Conservation (phyloP, 2,329 filamentous ascomycete species). For the Chaetomium strumarium region DNA sequence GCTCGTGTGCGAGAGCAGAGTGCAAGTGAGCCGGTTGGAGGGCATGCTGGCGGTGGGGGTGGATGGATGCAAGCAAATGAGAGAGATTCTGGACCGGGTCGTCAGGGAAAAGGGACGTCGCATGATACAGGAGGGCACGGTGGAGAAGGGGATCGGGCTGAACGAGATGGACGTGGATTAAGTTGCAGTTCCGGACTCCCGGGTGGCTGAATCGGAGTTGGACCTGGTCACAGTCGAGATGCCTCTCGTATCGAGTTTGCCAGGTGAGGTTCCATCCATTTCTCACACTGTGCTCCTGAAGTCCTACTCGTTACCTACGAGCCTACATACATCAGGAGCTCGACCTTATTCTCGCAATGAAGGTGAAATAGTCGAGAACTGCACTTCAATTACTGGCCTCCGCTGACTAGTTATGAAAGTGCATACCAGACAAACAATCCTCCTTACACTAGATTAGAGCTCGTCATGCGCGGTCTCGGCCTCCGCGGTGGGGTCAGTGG, state of each 20-base stretch:
- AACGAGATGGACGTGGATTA: slow-evolving; percentile 45
- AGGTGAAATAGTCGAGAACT: neutral
- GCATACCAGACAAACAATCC: neutral
- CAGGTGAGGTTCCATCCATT: slow-evolving; percentile 12
- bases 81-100: slow-evolving; percentile 72
- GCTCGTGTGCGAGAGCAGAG: slow-evolving; percentile 78
- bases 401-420: slow-evolving; percentile 15
- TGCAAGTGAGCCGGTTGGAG: slow-evolving; percentile 77
- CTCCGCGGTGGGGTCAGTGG: slow-evolving; percentile 29
- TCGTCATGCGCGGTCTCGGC: slow-evolving; percentile 42
- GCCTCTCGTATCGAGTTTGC: neutral
- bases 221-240: neutral
- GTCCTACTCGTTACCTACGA: neutral
- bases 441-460: slow-evolving; percentile 33
- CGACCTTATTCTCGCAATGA: neutral
- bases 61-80: slow-evolving; percentile 84
- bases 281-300: neutral
- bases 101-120: slow-evolving; percentile 64
- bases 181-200: neutral
- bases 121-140: slow-evolving; percentile 53
- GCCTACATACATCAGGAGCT: neutral
- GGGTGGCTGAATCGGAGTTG: neutral
- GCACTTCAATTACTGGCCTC: neutral
- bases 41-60: slow-evolving; percentile 89
- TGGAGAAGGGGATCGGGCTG: slow-evolving; percentile 43